A percentile compares a stretch with the other conserved stretches of the same genome.
Evolutionary conservation across 805 yeast species (phyloP).

Genomic region (Vanderwaltozyma polyspora): DNA sequence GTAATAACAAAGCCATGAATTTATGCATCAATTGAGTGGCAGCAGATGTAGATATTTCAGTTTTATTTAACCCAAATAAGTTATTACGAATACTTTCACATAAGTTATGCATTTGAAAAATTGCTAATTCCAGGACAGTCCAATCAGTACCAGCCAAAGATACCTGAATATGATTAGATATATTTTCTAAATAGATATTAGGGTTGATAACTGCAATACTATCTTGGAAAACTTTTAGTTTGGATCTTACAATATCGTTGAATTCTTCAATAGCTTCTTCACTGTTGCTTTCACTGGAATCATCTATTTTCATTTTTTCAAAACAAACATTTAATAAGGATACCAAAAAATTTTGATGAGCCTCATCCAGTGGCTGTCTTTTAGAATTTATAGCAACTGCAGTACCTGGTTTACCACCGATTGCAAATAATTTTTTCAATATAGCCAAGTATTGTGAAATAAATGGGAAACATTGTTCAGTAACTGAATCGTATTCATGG

Average conservation of each 20-base stretch:
- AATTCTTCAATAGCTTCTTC: constrained; percentile 72
- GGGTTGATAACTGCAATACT: constrained; percentile 55
- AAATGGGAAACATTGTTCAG: constrained; percentile 73
- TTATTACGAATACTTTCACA: constrained; percentile 74
- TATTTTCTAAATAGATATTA: constrained; percentile 46
- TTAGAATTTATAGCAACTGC: constrained; percentile 29
- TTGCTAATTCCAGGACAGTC: constrained; percentile 79
- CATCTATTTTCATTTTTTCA: constrained; percentile 69
- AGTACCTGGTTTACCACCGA: constrained; percentile 30
- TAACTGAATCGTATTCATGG: constrained; percentile 82
- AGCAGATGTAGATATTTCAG: constrained; percentile 51
- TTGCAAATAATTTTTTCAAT: constrained; percentile 43
- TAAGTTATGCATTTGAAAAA: constrained; percentile 67
- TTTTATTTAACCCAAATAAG: constrained; percentile 57
- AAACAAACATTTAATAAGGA: constrained; percentile 60
- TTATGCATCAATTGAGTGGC: constrained; percentile 40
- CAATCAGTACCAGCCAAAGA: constrained; percentile 41
- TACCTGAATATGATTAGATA: constrained; percentile 44
- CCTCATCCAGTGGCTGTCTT: constrained; percentile 25
- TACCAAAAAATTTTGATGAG: constrained; percentile 43
- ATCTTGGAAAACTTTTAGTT: constrained; percentile 73
- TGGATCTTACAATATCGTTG: constrained; percentile 56
- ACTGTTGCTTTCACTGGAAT: constrained; percentile 60
- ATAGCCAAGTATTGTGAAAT: constrained; percentile 62
- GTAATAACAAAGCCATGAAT: constrained; percentile 20